Percentiles rank a stretch among this genome's conserved stretches.
Conservation (phyloP, 1,284 basidiomycete species). For the Fomitopsis betulina region DNA sequence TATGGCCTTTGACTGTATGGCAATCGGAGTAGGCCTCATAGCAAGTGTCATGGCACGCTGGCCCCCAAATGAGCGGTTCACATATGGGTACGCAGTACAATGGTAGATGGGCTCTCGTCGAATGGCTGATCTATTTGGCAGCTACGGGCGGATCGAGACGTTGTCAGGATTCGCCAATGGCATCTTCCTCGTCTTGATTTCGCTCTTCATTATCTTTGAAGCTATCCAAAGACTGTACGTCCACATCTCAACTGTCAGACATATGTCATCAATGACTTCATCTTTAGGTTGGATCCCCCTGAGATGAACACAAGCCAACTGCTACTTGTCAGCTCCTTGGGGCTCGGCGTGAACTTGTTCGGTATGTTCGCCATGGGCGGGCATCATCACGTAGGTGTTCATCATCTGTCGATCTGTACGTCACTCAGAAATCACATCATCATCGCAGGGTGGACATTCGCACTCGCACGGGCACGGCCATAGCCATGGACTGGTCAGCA, state of each 20-base stretch:
- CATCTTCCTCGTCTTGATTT: slow-evolving; percentile 94
- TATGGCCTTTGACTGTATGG: slow-evolving; percentile 99
- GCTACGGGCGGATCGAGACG: slow-evolving; percentile 98
- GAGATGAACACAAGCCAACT: slow-evolving; percentile 98
- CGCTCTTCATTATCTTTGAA: slow-evolving; percentile 98
- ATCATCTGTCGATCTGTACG: not conserved
- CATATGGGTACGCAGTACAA: slow-evolving; percentile 72
- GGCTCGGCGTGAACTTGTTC: slow-evolving; percentile 92
- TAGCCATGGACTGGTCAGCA: slow-evolving; percentile 23
- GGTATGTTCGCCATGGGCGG: slow-evolving; percentile 99
- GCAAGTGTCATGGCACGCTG: slow-evolving; percentile 98
- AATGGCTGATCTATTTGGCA: slow-evolving; percentile 25
- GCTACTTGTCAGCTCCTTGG: slow-evolving; percentile 84
- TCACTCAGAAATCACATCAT: not conserved
- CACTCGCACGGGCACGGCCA: slow-evolving; percentile 34
- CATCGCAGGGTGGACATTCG: slow-evolving; percentile 49
- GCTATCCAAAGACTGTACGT: slow-evolving; percentile 91
- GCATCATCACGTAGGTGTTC: slow-evolving; percentile 71
- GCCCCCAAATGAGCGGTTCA: slow-evolving; percentile 92
- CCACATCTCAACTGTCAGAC: not conserved
- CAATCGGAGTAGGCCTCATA: slow-evolving; percentile 92
- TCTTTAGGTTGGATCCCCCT: slow-evolving; percentile 78
- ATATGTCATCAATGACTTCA: not conserved
- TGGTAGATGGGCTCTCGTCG: not conserved
- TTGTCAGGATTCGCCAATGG: slow-evolving; percentile 98